Base-by-base conservation (phyloP, 2,329 filamentous ascomycete genomes). In the Fusarium sarcochroum region DNA sequence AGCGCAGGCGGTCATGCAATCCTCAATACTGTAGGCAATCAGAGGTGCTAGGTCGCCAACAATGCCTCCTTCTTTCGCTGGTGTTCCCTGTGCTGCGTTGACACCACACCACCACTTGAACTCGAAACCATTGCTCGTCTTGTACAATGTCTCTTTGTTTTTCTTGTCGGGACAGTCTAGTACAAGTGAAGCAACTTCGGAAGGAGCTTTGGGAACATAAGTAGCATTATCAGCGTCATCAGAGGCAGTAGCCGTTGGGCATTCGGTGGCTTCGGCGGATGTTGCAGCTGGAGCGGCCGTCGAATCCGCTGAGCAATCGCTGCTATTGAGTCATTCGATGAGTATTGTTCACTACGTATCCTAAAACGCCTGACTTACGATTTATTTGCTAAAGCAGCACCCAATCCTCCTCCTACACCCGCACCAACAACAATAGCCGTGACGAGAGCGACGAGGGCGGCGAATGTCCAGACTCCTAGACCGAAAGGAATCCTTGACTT, bases 41-140 rank as follows among this genome's bases (percentile, higher is more conserved):
- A 70, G 51, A 4, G 63, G 49, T 2, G 57, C 35, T 1, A 46
- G 18, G 3, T 69, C 67, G 1, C 34, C 58, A 2, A 69, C 41
- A n/a, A 53, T 34, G 2, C 66, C 66, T 5, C 66, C 66, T 7
- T 45, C 62, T 6, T 69, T 44, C 8, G 61, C 62, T 0, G 18
- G 21, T 3, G 23, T 14, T 1, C 61, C 62, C 7, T 61, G 44
- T 8, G 52, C 44, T 6, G 34, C 52, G 9, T 69, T 63, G 10
- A 69, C 66, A 3, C 66, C 66, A 23, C 66, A 69, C 66, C 66
- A 69, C 57, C 62, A 69, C 14, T 55, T 47, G 34, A 69, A 69
- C 25, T 63, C 66, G 15, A 67, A 69, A 6, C 66, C 66, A 15
- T 54, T 58, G 13, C 49, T 67, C 4, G 66, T 52, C 57, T 69